Evolutionary conservation across 768 basidiomycete species (phyloP), one percentile per base, ranked within the genome.

Genomic region (Boletus pseudopeckii): DNA sequence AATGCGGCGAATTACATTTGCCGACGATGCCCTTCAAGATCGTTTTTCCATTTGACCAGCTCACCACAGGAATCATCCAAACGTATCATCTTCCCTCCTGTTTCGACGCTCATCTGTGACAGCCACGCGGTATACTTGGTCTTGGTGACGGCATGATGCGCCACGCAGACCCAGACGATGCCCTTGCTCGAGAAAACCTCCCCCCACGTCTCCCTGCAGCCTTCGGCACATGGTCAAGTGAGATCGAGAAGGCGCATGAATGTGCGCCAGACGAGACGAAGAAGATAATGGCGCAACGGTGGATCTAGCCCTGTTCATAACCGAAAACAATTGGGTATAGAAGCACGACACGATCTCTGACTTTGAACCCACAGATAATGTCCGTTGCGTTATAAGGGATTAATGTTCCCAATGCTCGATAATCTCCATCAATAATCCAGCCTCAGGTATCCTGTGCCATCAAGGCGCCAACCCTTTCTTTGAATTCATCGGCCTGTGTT

Each of bases 271-370:
- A 79, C 61, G 24, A 86, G 59, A 15, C 86, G 81, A 20, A 85
- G 83, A 50, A 87, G 74, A 69, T 87, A 88, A 10, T 80, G 66
- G 9, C 71, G 17, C 33, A 87, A 69, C 13, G 85, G 86, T 8
- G 85, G 84, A 58, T 87, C 85, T 20, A 88, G 71, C 86, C 86
- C 85, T 88, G 36, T 56, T 7, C 8, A 30, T 7, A 3, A 30
- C 15, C 15, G 18, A 38, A 56, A 26, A n/a, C 8, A 7, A 17
- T 30, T 1, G 18, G 5, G 10, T 20, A 7, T 20, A 13, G 7
- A 18, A 42, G 24, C 18, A 37, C 34, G 15, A n/a, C 11, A 20
- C 36, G 2, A 37, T 42, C 9, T 26, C 34, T 15, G 48, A 18
- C 36, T 26, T 26, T 0, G 30, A n/a, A 69, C 75, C 43, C 53